phyloP scores from a whole-genome alignment of 192 early-diverging fungal genomes.

The Mortierella antarctica region DNA sequence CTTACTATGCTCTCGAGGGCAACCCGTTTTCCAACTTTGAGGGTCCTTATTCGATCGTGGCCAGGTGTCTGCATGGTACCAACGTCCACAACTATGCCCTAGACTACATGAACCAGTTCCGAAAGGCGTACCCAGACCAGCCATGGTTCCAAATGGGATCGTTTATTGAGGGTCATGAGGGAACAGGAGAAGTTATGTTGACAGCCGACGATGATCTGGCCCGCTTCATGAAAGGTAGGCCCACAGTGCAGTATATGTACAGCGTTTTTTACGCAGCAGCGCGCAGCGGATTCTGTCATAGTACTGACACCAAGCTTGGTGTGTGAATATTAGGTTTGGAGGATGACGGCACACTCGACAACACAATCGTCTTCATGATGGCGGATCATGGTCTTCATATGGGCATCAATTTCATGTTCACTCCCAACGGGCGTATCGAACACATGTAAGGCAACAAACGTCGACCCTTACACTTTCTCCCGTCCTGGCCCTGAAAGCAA shows the following conservation, averaged over 20 bases:
- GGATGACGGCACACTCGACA: slow-evolving; percentile 47
- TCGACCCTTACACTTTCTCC: not conserved
- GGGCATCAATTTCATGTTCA: slow-evolving; percentile 56
- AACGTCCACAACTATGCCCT: slow-evolving; percentile 57
- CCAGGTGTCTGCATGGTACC: slow-evolving; percentile 50
- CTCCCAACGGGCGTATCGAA: slow-evolving; percentile 51
- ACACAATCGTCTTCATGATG: slow-evolving; percentile 55
- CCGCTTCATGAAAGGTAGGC: slow-evolving; percentile 41
- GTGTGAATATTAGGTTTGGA: slow-evolving; percentile 23
- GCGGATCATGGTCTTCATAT: slow-evolving; percentile 60
- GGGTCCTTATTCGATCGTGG: slow-evolving; percentile 53
- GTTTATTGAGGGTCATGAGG: slow-evolving; percentile 58
- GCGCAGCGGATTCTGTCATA: not conserved
- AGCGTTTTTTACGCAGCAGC: not conserved
- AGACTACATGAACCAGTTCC: slow-evolving; percentile 55
- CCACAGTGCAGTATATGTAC: not conserved
- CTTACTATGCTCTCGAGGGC: slow-evolving; percentile 56
- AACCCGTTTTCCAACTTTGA: slow-evolving; percentile 66
- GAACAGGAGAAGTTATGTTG: slow-evolving; percentile 52
- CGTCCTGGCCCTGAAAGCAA: not conserved
- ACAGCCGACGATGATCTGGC: slow-evolving; percentile 45
- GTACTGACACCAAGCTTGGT: not conserved
- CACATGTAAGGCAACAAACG: slow-evolving; percentile 41
- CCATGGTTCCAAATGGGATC: slow-evolving; percentile 54
- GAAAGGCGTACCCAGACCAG: slow-evolving; percentile 35